Conservation (phyloP, 495 filamentous ascomycete species). For the Aspergillus homomorphus region DNA sequence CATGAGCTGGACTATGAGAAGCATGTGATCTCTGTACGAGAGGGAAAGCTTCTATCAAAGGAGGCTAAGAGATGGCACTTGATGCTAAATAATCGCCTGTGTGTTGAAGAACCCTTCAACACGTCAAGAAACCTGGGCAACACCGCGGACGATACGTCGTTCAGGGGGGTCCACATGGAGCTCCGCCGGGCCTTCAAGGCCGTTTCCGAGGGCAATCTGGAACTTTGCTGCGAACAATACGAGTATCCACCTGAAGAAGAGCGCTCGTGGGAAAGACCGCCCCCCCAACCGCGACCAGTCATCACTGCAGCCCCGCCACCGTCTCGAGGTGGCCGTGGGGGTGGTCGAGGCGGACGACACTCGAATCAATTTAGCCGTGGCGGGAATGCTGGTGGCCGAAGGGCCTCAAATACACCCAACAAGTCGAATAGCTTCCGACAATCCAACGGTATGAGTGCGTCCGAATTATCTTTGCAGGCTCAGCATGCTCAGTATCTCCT, state of each 20-base stretch:
- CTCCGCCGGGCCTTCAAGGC: conserved; percentile 82
- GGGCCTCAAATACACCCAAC: conserved; percentile 52
- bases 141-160: conserved; percentile 91
- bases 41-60: conserved; percentile 78
- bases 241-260: conserved; percentile 82
- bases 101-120: conserved; percentile 97
- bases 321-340: conserved; percentile 49
- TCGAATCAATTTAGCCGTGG: conserved; percentile 42
- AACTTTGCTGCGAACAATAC: conserved; percentile 78
- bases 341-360: conserved; percentile 58
- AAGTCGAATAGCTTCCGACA: conserved; percentile 37
- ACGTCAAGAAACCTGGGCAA: conserved; percentile 90
- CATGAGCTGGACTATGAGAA: conserved; percentile 90
- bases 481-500: conserved; percentile 51
- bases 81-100: conserved; percentile 74
- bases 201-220: conserved; percentile 70
- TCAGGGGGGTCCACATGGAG: conserved; percentile 85
- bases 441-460: conserved; percentile 29
- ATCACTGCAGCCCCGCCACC: conserved; percentile 51
- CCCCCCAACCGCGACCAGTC: conserved; percentile 57
- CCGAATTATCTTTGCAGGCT: conserved; percentile 46
- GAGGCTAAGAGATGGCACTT: conserved; percentile 82
- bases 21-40: conserved; percentile 79
- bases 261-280: conserved; percentile 69
- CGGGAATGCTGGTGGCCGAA: conserved; percentile 45